Evolutionary conservation across 2,329 filamentous ascomycete genomes (phyloP), one percentile per base, ranked within the genome.

Genomic region (Phoma sp.): DNA sequence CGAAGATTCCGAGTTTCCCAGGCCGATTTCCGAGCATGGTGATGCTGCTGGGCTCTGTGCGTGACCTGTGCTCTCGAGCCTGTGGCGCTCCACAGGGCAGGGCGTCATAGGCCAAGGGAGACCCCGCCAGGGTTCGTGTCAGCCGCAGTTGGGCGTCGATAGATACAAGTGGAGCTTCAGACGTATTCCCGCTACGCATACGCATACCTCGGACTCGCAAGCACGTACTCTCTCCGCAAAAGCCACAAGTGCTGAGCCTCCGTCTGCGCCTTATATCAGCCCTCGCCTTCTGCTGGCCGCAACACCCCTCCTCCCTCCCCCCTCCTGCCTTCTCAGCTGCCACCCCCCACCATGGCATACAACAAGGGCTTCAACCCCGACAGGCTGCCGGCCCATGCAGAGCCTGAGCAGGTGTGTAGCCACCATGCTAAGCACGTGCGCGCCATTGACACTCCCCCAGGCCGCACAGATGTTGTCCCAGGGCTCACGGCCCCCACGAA

Each of bases 341-440:
- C 12, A 49, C 52, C 49, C 41, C 58, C 31, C 58, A 63, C 73
- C 58, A 98, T 98, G 94, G 94, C 94, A 52, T 98, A 98, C 83
- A 96, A 96, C 79, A 88, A 87, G 76, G 86, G 89, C 51, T 95
- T 92, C 81, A 96, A 99, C 76, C 93, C 93, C 31, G 94, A 99
- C 81, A 91, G 92, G 74, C 86, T 99, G 62, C 94, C 94, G 73
- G 92, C 92, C 90, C 90, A 92, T 73, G 89, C 88, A 58, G 89
- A 92, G 77, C 89, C 90, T 38, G 89, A 92, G 63, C 81, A 85
- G 77, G 87, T 88, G 80, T 53, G 68, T 66, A 78, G 78, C 29
- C 12, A 15, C 10, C 6, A 29, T 67, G 2, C 6, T 9, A 21
- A 10, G 7, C 22, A 27, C 3, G 13, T n/a, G 41, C 29, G 31